Conservation (phyloP, 1,284 basidiomycete genomes). For the Fomitopsis betulina region DNA sequence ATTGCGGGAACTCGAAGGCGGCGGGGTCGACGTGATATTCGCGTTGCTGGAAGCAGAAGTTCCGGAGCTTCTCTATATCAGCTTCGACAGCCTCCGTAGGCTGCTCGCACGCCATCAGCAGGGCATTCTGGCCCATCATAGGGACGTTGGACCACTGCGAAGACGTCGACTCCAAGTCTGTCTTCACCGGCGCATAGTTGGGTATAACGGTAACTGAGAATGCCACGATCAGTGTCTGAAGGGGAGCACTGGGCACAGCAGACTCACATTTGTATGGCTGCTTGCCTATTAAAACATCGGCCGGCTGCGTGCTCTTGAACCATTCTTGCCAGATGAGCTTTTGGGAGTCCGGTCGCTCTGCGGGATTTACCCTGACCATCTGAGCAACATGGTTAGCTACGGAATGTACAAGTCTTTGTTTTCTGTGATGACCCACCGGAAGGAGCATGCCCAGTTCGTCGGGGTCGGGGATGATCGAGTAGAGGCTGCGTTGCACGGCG, state of each 20-base stretch:
- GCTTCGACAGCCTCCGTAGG: no score
- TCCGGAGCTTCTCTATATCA: no score
- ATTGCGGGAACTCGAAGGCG: no score
- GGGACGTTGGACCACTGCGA: no score
- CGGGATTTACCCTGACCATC: not conserved
- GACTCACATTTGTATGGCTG: not conserved
- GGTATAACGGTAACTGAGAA: not conserved
- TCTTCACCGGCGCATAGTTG: no score
- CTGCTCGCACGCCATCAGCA: no score
- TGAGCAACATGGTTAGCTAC: not conserved
- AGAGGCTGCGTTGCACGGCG: no score
- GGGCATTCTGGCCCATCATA: no score
- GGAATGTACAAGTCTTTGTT: not conserved
- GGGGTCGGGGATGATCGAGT: not conserved
- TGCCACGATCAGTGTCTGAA: not conserved
- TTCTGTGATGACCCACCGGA: not conserved
- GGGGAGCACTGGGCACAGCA: not conserved
- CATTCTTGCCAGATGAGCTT: not conserved
- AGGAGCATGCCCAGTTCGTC: not conserved
- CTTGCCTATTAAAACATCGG: not conserved
- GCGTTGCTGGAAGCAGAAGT: no score
- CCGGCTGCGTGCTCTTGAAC: not conserved
- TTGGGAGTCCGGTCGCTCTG: not conserved
- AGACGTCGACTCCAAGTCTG: no score
- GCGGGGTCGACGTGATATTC: no score